Evolutionary conservation across 2,329 filamentous ascomycete genomes (phyloP).

Genomic region (Trichocomaceae sp.): DNA sequence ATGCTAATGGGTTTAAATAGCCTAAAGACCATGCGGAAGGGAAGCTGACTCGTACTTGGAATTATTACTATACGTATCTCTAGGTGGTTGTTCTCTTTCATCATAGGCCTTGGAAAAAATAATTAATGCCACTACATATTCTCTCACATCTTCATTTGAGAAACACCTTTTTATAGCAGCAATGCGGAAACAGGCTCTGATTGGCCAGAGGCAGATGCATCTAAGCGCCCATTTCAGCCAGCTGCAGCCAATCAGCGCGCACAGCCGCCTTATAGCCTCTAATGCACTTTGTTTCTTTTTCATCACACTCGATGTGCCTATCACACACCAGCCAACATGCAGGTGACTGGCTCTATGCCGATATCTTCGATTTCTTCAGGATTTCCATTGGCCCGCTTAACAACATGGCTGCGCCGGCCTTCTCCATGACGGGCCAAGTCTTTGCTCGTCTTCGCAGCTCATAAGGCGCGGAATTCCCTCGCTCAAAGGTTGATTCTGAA

Average conservation of each 20-base stretch:
- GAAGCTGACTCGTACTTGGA: not conserved
- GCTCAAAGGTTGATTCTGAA: not conserved
- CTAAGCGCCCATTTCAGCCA: not conserved
- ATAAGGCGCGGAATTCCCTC: constrained; percentile 4
- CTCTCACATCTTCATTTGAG: too few relatives aligned
- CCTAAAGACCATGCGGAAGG: not conserved
- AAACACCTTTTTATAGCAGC: too few relatives aligned
- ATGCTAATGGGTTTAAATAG: not conserved
- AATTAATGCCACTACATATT: too few relatives aligned
- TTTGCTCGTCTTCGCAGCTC: not conserved
- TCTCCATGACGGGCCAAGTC: not conserved
- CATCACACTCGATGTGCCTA: constrained; percentile 2
- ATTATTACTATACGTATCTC: not conserved
- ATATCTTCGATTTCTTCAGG: constrained; percentile 10
- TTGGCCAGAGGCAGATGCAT: not conserved
- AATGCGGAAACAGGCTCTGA: not conserved
- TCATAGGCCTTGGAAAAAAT: not conserved
- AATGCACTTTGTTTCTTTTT: constrained; percentile 12
- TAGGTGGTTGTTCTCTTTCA: not conserved
- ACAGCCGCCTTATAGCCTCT: not conserved
- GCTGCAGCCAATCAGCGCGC: constrained; percentile 2
- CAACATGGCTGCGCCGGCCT: not conserved
- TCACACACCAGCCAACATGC: not conserved
- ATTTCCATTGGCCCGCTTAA: constrained; percentile 2
- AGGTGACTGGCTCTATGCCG: not conserved